Evolutionary conservation across 1,284 basidiomycete species (phyloP), one percentile per base, ranked within the genome.

Genomic region (Sanguinoderma infundibulare): DNA sequence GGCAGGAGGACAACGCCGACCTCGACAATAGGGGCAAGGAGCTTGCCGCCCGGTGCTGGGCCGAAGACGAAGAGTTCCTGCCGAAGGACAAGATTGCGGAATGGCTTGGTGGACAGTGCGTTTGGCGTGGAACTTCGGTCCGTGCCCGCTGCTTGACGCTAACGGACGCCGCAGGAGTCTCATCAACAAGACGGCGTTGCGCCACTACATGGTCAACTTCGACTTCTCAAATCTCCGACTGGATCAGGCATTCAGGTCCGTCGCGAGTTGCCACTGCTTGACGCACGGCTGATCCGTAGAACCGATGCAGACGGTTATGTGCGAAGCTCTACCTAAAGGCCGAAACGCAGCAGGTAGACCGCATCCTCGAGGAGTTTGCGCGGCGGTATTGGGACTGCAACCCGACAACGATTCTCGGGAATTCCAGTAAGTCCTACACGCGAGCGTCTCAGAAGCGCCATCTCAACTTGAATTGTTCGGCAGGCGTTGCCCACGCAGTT

Each of bases 341-440:
- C 1, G 97, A 99, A 78, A 98, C 97, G 0, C 98, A 99, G 73
- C 96, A 98, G 77, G 91, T 99, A 39, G 98, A 99, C 75, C 89
- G 97, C 44, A 98, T 99, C 68, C 82, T 99, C 20, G 93, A 93
- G 67, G 91, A 91, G 63, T 98, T 99, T 71, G 93, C 92, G 64
- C 81, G 87, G 49, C 85, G 95, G 8, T 99, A 93, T 76, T 96
- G 89, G 85, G 90, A 95, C 54, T 96, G 94, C 74, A 98, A 99
- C 73, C 90, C 92, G 0, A 80, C 79, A 2, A 85, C 87, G 26
- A 72, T 94, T 7, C 96, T 92, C 74, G 93, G 94, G 32, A 93
- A 87, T 65, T 82, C 92, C 5, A 91, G 94, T 95, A 70, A 73
- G 91, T 79, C 28, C 49, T 44, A 35, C 32, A 28, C 49, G 4